Evolutionary conservation across 2,329 filamentous ascomycete genomes (phyloP), one percentile per base, ranked within the genome.

Genomic region (Colletotrichum liriopes): DNA sequence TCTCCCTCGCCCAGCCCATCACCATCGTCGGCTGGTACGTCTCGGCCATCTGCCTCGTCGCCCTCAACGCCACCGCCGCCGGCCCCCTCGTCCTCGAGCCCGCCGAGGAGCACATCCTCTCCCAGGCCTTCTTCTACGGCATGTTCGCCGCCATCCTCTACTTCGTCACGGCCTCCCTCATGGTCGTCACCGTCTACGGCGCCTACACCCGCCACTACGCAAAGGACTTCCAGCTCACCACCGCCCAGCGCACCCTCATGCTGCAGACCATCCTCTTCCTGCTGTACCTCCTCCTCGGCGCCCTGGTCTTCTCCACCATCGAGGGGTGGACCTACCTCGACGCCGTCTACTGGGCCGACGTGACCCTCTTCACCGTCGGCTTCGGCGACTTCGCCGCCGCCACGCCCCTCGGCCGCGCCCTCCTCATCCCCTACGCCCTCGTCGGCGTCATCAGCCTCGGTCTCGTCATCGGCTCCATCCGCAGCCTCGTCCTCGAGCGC

Each of bases 201-300:
- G 95, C 95, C 58, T 89, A 90, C 20, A 77, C 78, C 0, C 85
- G 86, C 1, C 93, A 94, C 75, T 98, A 97, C 77, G 88, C 88
- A 8, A 92, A 94, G 76, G 92, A 94, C 77, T 98, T 98, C 76
- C 85, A 88, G 75, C 86, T 98, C 32, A 95, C 93, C 0, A 89
- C 92, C 65, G 93, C 92, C 73, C 95, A 98, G 81, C 89, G 95
- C 12, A 98, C 94, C 0, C 84, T 98, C 29, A 98, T 98, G 86
- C 83, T 98, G 37, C 95, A 98, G 81, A 97, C 94, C 1, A 97
- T 97, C 81, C 85, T 93, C 67, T 94, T 97, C 78, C 91, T 97
- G 63, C 83, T 94, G 59, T 98, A 96, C 85, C 84, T 98, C 0
- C 90, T 93, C 0, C 82, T 94, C 2, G 95, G 95, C 0, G 94